phyloP scores from a whole-genome alignment of 768 basidiomycete genomes.

The Leccinum boreale region DNA sequence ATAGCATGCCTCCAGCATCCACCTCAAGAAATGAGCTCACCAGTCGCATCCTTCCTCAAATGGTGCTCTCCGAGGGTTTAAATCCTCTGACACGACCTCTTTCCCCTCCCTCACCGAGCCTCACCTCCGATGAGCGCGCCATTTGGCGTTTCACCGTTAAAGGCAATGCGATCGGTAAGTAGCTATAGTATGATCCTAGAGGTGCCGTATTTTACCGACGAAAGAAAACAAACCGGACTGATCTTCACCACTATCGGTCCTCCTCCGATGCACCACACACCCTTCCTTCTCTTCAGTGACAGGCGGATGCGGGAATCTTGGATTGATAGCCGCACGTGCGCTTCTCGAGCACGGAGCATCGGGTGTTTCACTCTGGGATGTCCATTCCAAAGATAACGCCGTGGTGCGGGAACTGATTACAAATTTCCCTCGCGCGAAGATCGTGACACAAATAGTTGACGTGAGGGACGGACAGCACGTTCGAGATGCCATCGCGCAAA shows the following conservation, averaged over 20 bases:
- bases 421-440: conserved; percentile 29
- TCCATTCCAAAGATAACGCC: conserved; percentile 8
- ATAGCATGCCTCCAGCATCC: conserved; percentile 5
- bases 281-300: conserved; percentile 31
- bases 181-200: background rate
- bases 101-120: conserved; percentile 13
- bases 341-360: conserved; percentile 44
- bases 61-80: conserved; percentile 31
- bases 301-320: conserved; percentile 41
- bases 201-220: background rate
- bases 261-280: background rate
- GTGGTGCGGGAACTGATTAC: conserved; percentile 20
- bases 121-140: conserved; percentile 28
- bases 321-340: conserved; percentile 35
- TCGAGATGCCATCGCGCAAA: conserved; percentile 27
- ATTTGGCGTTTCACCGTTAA: conserved; percentile 34
- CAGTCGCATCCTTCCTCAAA: conserved; percentile 29
- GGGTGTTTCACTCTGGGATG: conserved; percentile 26
- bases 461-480: conserved; percentile 24
- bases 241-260: background rate
- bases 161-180: conserved; percentile 42
- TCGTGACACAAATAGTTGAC: conserved; percentile 35
- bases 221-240: background rate
- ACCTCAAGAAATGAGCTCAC: conserved; percentile 26
- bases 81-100: conserved; percentile 33